Percentiles rank a stretch among this genome's conserved stretches.
phyloP scores from a whole-genome alignment of 768 basidiomycete genomes.

The Tephrocybe sp. region DNA sequence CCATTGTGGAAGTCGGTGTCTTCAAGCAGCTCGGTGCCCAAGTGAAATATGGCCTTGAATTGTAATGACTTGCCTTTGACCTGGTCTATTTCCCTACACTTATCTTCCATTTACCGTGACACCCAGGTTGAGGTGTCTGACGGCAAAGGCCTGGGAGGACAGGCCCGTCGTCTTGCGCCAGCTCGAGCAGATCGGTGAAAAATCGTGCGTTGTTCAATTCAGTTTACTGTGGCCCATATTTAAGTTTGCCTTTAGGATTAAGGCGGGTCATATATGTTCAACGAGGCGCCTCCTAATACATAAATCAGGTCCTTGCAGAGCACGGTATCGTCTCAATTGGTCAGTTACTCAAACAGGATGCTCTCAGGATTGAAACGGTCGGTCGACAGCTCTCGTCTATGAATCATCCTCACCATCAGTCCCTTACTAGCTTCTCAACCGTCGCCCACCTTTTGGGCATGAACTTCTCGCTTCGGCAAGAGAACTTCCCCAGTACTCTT shows the following conservation, averaged over 20 bases:
- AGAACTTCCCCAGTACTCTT: constrained; percentile 65
- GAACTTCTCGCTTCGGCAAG: constrained; percentile 60
- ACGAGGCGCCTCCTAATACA: neutral
- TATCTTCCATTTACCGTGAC: neutral
- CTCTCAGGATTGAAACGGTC: constrained; percentile 67
- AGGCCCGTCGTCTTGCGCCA: constrained; percentile 82
- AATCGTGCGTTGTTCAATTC: constrained; percentile 60
- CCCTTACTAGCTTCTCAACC: constrained; percentile 61
- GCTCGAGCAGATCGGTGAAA: constrained; percentile 88
- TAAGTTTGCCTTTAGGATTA: constrained; percentile 10
- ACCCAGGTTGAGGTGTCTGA: constrained; percentile 68
- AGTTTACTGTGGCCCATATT: too few species aligned
- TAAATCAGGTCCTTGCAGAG: constrained; percentile 68
- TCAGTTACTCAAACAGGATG: constrained; percentile 52
- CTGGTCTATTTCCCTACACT: too few species aligned
- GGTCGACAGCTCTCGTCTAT: constrained; percentile 3
- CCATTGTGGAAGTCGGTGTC: constrained; percentile 75
- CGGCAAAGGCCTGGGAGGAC: constrained; percentile 92
- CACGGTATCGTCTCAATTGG: constrained; percentile 68
- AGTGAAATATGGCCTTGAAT: constrained; percentile 71
- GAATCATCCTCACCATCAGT: neutral
- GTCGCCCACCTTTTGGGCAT: constrained; percentile 71
- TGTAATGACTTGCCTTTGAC: constrained; percentile 46
- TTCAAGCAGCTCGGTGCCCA: constrained; percentile 64
- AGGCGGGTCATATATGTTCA: constrained; percentile 1